Evolutionary conservation across 73 alveolate species (phyloP).

Genomic region (Diophrys sp.): DNA sequence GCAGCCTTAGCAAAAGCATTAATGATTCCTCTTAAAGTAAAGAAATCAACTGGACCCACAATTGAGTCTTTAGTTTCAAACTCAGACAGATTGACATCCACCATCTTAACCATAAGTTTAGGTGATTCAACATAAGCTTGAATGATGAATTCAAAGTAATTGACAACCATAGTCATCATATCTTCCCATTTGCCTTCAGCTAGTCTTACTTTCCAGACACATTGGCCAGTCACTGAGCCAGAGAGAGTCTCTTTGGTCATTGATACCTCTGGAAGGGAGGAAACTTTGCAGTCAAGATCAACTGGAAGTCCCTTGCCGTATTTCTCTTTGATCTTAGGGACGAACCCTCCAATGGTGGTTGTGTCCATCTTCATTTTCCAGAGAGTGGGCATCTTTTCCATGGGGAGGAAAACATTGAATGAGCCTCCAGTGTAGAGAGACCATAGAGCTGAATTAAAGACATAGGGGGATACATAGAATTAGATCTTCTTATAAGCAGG

Average conservation of each 20-base stretch:
- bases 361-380: neutral
- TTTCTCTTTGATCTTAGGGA: neutral
- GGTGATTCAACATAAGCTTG: neutral
- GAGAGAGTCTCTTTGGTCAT: neutral
- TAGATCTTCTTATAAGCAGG: neutral
- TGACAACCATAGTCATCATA: neutral
- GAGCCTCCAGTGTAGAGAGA: neutral
- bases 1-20: neutral
- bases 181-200: neutral
- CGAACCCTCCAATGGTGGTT: neutral
- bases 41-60: neutral
- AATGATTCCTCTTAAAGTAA: neutral
- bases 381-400: neutral
- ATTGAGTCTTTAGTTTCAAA: slow-evolving; percentile 1
- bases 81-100: neutral
- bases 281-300: neutral
- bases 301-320: neutral
- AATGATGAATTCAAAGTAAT: too few species aligned
- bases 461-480: neutral
- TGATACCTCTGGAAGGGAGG: neutral
- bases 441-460: neutral
- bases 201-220: neutral
- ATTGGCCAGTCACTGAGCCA: neutral
- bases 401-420: neutral
- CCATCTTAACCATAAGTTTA: neutral